Percentiles rank a stretch among this genome's conserved stretches.
Evolutionary conservation across 345 rosid genomes (phyloP).

Genomic region (Eucalyptus rudis): DNA sequence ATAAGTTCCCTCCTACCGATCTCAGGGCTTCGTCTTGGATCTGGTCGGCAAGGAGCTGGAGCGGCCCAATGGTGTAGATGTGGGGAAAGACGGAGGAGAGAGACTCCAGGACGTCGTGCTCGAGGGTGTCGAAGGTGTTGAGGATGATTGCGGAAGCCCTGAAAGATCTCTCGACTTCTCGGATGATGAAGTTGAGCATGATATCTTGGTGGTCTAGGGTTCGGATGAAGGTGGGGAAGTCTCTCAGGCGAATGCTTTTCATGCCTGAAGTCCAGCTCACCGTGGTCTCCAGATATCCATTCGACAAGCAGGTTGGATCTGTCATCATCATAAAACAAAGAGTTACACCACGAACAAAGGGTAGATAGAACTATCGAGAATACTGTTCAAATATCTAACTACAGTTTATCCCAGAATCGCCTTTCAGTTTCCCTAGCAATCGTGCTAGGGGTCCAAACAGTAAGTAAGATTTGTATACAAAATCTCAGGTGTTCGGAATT

Average conservation of each 20-base stretch:
- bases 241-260: constrained; percentile 13
- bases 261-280: constrained; percentile 23
- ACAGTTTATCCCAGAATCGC: fast-evolving
- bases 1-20: neutral
- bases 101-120: constrained; percentile 4
- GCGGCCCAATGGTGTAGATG: constrained; percentile 18
- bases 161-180: constrained; percentile 1
- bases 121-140: constrained; percentile 23
- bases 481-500: neutral
- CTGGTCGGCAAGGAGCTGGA: constrained; percentile 3
- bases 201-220: constrained; percentile 10
- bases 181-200: constrained; percentile 1
- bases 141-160: constrained; percentile 12
- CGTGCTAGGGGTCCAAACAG: no score
- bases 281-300: constrained; percentile 8
- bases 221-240: constrained; percentile 8
- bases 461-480: no score
- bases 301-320: neutral
- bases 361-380: no score
- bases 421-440: no score
- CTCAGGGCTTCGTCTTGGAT: neutral
- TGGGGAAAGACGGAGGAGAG: constrained; percentile 1
- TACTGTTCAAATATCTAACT: no score
- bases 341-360: neutral
- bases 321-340: neutral